These are phyloP conservation scores for Rhododendron molle DNA, from an alignment of 148 eudicot species.

Conservation along the genomic window DNA sequence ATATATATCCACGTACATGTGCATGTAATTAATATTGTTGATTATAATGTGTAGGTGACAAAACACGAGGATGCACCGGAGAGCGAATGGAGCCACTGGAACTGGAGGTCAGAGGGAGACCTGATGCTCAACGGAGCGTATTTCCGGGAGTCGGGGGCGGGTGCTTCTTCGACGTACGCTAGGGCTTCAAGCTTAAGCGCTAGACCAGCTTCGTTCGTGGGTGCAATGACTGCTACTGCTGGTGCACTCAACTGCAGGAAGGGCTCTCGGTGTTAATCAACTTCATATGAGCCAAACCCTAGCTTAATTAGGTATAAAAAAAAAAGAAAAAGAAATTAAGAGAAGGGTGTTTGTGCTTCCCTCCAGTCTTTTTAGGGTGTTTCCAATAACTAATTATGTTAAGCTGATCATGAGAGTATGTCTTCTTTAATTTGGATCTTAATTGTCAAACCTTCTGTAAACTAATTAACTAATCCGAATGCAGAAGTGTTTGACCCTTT, in stretches of 20 bases:
- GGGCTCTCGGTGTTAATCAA: constrained; percentile 50
- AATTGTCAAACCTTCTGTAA: not conserved
- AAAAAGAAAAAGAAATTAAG: not conserved
- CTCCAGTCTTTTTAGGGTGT: not conserved
- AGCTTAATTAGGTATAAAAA: not conserved
- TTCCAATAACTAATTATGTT: not conserved
- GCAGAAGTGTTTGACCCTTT: not conserved
- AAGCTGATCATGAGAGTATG: not conserved
- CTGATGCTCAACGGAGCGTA: constrained; percentile 58
- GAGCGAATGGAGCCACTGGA: constrained; percentile 61
- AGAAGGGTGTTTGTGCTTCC: not conserved
- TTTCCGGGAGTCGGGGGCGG: constrained; percentile 54
- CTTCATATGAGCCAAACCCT: not conserved
- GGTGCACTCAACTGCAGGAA: constrained; percentile 60
- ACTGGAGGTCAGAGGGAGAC: constrained; percentile 76
- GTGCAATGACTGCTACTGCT: constrained; percentile 38
- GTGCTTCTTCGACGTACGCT: constrained; percentile 54
- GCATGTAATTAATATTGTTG: not conserved
- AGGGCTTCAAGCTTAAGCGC: constrained; percentile 75
- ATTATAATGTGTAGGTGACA: constrained; percentile 34
- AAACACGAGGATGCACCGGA: constrained; percentile 64
- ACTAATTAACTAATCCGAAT: not conserved
- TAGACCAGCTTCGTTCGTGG: constrained; percentile 47
- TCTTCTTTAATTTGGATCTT: not conserved
- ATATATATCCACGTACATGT: not conserved